These are phyloP conservation scores for Dactylellina parvicollis DNA, from an alignment of 2,329 filamentous ascomycete genomes.

Conservation along the genomic window DNA sequence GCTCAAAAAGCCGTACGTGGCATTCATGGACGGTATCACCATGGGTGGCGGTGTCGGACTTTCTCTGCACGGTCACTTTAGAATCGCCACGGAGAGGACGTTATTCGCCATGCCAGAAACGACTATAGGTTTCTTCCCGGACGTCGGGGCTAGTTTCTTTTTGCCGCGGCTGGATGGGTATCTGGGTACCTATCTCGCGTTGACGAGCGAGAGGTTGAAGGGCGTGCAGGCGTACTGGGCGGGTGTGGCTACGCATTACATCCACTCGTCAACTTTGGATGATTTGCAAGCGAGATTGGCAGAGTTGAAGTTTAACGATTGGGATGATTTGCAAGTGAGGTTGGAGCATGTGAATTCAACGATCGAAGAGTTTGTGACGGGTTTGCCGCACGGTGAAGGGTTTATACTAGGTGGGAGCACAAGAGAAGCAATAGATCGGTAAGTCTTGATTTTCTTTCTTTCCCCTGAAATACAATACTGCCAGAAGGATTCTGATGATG, in stretches of 20 bases:
- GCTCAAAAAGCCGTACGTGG: constrained; percentile 89
- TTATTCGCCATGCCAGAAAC: constrained; percentile 99
- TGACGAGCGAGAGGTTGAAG: constrained; percentile 84
- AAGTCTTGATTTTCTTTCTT: constrained; percentile 3
- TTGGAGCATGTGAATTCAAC: constrained; percentile 81
- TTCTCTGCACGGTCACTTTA: constrained; percentile 92
- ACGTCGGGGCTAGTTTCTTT: constrained; percentile 97
- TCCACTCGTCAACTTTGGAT: constrained; percentile 87
- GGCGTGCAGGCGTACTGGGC: constrained; percentile 82
- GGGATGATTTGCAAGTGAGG: constrained; percentile 71
- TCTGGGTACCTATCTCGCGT: constrained; percentile 88
- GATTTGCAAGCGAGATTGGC: constrained; percentile 85
- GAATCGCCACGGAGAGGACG: constrained; percentile 94
- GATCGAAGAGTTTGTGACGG: constrained; percentile 89
- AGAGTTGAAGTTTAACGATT: constrained; percentile 88
- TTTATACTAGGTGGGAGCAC: constrained; percentile 75
- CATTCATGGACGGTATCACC: constrained; percentile 96
- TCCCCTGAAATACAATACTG: no score
- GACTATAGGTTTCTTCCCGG: constrained; percentile 97
- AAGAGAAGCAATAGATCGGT: constrained; percentile 81
- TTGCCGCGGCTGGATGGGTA: constrained; percentile 86
- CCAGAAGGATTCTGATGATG: background rate
- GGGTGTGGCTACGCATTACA: constrained; percentile 93
- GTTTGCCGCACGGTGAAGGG: constrained; percentile 78
- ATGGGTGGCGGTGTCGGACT: constrained; percentile 98